Conservation (phyloP, 768 basidiomycete species). For the Nevesoporus exiguus region DNA sequence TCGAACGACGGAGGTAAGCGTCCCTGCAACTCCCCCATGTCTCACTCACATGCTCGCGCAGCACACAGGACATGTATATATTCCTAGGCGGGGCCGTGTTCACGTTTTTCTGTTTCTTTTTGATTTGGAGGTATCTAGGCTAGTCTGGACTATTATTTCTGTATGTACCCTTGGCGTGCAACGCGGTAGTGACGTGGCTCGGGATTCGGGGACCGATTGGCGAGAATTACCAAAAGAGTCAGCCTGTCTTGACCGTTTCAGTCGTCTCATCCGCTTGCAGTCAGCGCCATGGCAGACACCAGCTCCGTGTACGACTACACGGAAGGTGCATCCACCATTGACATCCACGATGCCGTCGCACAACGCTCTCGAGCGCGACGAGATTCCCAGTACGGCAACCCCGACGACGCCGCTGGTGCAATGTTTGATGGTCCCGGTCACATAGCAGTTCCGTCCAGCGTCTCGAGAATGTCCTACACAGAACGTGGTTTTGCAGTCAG, state of each 20-base stretch:
- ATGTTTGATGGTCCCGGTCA: conserved; percentile 76
- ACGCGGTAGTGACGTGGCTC: conserved; percentile 1
- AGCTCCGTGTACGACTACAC: conserved; percentile 62
- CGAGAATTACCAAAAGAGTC: conserved; percentile 17
- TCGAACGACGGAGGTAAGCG: conserved; percentile 83
- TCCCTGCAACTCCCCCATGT: not conserved
- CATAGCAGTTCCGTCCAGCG: conserved; percentile 69
- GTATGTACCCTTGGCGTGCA: not conserved
- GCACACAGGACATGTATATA: conserved; percentile 94
- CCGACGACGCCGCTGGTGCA: conserved; percentile 54
- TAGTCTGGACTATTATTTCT: conserved; percentile 21
- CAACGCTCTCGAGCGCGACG: conserved; percentile 52
- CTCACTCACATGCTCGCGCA: conserved; percentile 31
- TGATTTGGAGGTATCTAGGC: conserved; percentile 90
- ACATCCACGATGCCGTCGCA: conserved; percentile 62
- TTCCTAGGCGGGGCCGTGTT: conserved; percentile 80
- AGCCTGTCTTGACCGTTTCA: too few species aligned
- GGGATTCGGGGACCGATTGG: not conserved
- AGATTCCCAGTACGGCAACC: conserved; percentile 57
- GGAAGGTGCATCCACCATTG: conserved; percentile 76
- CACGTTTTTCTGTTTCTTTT: conserved; percentile 90
- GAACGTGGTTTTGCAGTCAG: conserved; percentile 41
- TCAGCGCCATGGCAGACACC: conserved; percentile 18
- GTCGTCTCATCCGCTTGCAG: too few species aligned
- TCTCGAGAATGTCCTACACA: conserved; percentile 72